These are phyloP conservation scores for Nemophila menziesii DNA, from an alignment of 257 asterid species.

Conservation along the genomic window DNA sequence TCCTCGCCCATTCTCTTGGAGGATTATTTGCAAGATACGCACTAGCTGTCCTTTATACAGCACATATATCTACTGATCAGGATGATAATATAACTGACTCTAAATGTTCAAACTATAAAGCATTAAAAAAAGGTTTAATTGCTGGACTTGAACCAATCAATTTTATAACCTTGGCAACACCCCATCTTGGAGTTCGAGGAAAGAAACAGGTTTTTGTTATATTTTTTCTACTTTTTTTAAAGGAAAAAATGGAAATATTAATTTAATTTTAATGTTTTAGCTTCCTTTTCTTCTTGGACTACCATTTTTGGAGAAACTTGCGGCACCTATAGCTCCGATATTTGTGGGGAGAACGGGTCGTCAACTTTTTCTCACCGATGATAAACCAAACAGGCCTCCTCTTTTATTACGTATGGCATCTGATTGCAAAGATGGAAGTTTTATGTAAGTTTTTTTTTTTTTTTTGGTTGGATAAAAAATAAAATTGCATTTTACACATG, in stretches of 20 bases:
- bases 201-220: slow-evolving; percentile 58
- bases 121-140: slow-evolving; percentile 32
- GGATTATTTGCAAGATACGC: slow-evolving; percentile 93
- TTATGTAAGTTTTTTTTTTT: slow-evolving; percentile 73
- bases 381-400: slow-evolving; percentile 60
- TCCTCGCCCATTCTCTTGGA: slow-evolving; percentile 96
- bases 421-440: slow-evolving; percentile 66
- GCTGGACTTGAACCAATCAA: slow-evolving; percentile 85
- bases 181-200: slow-evolving; percentile 98
- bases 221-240: no score
- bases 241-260: no score
- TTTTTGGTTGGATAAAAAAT: no score
- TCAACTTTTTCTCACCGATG: slow-evolving; percentile 38
- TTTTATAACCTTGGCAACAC: slow-evolving; percentile 91
- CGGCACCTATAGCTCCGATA: slow-evolving; percentile 66
- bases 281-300: slow-evolving; percentile 87
- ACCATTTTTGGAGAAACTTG: slow-evolving; percentile 75
- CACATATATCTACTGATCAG: slow-evolving; percentile 20
- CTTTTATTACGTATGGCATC: slow-evolving; percentile 74
- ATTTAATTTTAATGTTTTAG: slow-evolving; percentile 30
- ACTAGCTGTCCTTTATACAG: slow-evolving; percentile 51
- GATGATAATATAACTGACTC: slow-evolving; percentile 19
- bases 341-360: slow-evolving; percentile 29
- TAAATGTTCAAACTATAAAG: slow-evolving; percentile 16
- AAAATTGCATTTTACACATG: slow-evolving; percentile 3